These are phyloP conservation scores for Pichia deserticola DNA, from an alignment of 805 yeast genomes.

Conservation along the genomic window DNA sequence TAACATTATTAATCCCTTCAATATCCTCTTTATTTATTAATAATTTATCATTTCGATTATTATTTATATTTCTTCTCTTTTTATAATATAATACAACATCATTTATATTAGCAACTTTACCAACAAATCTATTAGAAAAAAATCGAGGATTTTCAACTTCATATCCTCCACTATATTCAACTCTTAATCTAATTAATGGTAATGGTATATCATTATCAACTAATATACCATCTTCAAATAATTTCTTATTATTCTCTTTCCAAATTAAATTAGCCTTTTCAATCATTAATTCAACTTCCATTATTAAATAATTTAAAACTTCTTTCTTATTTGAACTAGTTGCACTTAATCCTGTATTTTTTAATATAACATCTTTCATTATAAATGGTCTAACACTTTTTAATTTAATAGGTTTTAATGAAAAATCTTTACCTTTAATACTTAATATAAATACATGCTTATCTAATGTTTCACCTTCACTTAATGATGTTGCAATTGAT, in stretches of 20 bases:
- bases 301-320: constrained; percentile 51
- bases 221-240: constrained; percentile 20
- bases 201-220: constrained; percentile 46
- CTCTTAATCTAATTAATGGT: constrained; percentile 75
- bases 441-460: constrained; percentile 71
- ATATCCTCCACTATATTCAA: constrained; percentile 84
- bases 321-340: constrained; percentile 53
- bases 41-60: neutral
- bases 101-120: constrained; percentile 83
- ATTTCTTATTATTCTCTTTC: constrained; percentile 25
- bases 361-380: constrained; percentile 57
- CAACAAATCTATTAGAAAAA: constrained; percentile 85
- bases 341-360: constrained; percentile 48
- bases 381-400: constrained; percentile 77
- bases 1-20: constrained; percentile 28
- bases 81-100: constrained; percentile 67
- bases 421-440: constrained; percentile 49
- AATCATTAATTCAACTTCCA: constrained; percentile 63
- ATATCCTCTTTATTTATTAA: neutral
- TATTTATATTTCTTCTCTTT: constrained; percentile 28
- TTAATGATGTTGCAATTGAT: constrained; percentile 83
- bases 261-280: constrained; percentile 47
- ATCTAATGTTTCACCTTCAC: constrained; percentile 72
- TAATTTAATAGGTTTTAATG: constrained; percentile 54
- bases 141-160: constrained; percentile 88